Evolutionary conservation across 1,284 basidiomycete genomes (phyloP).

Genomic region (Heterobasidion occidentale): DNA sequence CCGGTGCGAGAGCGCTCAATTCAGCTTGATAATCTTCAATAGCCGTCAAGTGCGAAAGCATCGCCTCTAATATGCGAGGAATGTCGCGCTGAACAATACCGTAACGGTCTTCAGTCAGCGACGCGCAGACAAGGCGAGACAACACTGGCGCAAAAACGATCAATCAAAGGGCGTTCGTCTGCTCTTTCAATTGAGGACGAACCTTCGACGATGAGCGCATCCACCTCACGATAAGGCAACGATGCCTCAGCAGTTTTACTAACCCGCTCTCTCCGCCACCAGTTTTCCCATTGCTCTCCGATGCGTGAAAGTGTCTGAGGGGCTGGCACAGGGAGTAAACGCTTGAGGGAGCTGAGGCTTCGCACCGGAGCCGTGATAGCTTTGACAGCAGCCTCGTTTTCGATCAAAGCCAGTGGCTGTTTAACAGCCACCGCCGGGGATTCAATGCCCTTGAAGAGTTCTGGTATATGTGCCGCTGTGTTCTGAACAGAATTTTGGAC

Average conservation of each 20-base stretch:
- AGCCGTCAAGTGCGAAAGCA: slow-evolving; percentile 57
- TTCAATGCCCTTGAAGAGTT: slow-evolving; percentile 47
- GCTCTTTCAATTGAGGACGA: slow-evolving; percentile 12
- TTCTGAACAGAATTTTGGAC: slow-evolving; percentile 38
- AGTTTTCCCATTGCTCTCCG: slow-evolving; percentile 20
- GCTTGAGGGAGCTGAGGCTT: slow-evolving; percentile 10
- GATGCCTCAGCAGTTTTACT: slow-evolving; percentile 43
- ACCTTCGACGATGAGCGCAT: slow-evolving; percentile 54
- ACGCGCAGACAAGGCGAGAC: slow-evolving; percentile 61
- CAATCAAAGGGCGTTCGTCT: not conserved
- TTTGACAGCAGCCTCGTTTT: slow-evolving; percentile 13
- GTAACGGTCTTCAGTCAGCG: slow-evolving; percentile 71
- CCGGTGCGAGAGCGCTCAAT: slow-evolving; percentile 27
- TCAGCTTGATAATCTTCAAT: slow-evolving; percentile 57
- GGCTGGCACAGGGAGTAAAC: slow-evolving; percentile 12
- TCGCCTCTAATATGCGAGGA: slow-evolving; percentile 69
- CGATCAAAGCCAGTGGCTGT: slow-evolving; percentile 3
- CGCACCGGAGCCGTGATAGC: slow-evolving; percentile 17
- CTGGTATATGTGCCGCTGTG: slow-evolving; percentile 39
- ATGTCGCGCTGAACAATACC: slow-evolving; percentile 81
- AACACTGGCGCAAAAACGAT: slow-evolving; percentile 41
- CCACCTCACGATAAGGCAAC: slow-evolving; percentile 49
- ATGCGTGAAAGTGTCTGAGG: slow-evolving; percentile 25
- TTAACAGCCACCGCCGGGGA: slow-evolving; percentile 11
- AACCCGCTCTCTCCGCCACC: slow-evolving; percentile 54